Conservation (phyloP, 2,329 filamentous ascomycete species). For the Colletotrichum sp. region DNA sequence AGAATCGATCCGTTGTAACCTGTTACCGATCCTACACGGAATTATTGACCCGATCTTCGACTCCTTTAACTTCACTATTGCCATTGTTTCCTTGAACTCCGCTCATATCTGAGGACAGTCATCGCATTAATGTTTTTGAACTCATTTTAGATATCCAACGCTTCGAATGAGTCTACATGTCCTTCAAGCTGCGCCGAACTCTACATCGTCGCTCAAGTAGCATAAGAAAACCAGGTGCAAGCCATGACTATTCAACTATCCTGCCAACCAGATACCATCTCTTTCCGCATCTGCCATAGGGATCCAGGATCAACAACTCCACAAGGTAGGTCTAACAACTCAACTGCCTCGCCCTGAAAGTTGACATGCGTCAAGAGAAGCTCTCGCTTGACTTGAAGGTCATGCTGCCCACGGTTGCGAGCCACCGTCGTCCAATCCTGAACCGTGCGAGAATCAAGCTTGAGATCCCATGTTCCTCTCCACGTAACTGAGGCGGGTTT, state of each 20-base stretch:
- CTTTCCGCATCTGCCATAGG: background rate
- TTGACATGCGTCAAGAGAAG: background rate
- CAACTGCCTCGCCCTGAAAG: background rate
- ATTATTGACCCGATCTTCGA: background rate
- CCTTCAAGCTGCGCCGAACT: background rate
- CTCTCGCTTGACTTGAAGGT: background rate
- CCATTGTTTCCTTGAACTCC: background rate
- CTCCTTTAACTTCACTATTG: background rate
- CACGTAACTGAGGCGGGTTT: background rate
- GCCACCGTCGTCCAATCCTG: background rate
- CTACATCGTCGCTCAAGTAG: background rate
- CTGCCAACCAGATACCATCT: background rate
- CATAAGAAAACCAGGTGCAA: background rate
- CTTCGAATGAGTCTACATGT: background rate
- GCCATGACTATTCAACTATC: background rate
- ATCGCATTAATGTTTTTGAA: background rate
- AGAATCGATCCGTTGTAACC: background rate
- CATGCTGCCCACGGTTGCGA: background rate
- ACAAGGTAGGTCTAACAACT: background rate
- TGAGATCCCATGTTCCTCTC: background rate
- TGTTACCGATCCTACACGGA: background rate
- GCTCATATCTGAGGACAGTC: background rate
- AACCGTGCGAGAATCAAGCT: background rate
- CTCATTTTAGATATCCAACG: background rate
- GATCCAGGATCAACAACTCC: background rate